Evolutionary conservation across 2,329 filamentous ascomycete genomes (phyloP), one percentile per base, ranked within the genome.

Genomic region (Scytalidium sp.): DNA sequence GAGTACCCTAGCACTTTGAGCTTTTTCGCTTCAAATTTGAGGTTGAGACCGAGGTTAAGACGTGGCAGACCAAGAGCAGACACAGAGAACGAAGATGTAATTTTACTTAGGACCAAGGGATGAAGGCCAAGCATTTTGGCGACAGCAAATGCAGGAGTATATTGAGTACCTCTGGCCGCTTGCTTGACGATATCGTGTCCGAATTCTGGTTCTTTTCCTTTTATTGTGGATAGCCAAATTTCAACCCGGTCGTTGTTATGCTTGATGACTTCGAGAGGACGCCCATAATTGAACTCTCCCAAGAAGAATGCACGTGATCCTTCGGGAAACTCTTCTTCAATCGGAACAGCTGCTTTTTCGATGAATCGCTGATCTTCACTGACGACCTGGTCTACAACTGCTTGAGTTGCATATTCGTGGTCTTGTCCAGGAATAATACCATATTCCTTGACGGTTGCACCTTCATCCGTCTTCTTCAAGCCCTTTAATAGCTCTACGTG

Each of bases 11-110:
- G 73, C 6, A 99, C 94, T 72, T 99, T 99, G 60, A 92, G 80
- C 70, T 97, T 96, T 71, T 90, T 93, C 2, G 84, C 90, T 66
- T 99, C 94, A 52, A 99, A 99, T 68, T 99, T 99, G 58, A 99
- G 78, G 63, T 99, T 99, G 53, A 99, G 76, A 0, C 94, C 94
- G 20, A 99, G 75, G 61, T 99, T 99, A 54, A 96, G 79, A 60
- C 89, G 88, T 19, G 59, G 57, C 51, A 91, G 75, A 21, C 88
- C 90, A 50, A 90, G 90, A 3, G 93, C 83, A 17, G 83, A 83
- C 50, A 99, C 88, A 48, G 86, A 88, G 68, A 96, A 97, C 0
- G 93, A 92, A 2, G 94, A 96, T 0, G 94, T 97, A 61, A 99
- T 88, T 76, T 96, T 99, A 69, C 92, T 96, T 25, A 99, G 75